phyloP scores from a whole-genome alignment of 768 basidiomycete genomes.

The Favolaschia claudopus region DNA sequence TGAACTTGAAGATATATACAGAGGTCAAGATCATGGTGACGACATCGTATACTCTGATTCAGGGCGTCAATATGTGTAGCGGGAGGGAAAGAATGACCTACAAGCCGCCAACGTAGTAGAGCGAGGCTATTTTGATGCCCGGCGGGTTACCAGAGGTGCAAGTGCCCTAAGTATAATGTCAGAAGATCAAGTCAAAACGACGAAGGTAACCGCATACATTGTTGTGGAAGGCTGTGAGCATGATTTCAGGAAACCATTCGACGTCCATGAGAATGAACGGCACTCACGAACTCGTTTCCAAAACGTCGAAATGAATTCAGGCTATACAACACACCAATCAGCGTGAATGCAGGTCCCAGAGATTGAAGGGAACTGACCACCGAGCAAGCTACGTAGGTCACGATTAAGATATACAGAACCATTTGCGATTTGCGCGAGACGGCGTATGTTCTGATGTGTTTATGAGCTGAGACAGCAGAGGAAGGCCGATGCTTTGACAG shows the following conservation, averaged over 20 bases:
- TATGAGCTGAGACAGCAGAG: not conserved
- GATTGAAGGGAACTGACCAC: no score
- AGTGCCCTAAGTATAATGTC: no score
- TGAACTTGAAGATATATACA: not conserved
- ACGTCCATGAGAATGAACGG: not conserved
- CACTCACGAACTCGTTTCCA: not conserved
- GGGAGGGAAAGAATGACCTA: not conserved
- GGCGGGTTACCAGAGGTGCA: slow-evolving; percentile 1
- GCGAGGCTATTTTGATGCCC: not conserved
- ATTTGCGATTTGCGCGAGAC: slow-evolving; percentile 3
- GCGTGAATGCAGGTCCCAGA: no score
- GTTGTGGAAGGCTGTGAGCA: no score
- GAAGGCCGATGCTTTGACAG: not conserved
- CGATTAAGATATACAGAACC: not conserved
- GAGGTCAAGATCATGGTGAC: not conserved
- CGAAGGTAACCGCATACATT: no score
- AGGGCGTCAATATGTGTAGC: not conserved
- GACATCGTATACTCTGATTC: not conserved
- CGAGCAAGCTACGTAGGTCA: not conserved
- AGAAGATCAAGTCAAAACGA: no score
- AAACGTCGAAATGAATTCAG: not conserved
- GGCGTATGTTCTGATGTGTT: slow-evolving; percentile 1
- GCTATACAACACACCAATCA: not conserved
- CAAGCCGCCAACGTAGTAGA: slow-evolving; percentile 1
- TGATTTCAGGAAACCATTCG: no score